Conservation (phyloP, 129 eudicot species). For the Tagetes patula region DNA sequence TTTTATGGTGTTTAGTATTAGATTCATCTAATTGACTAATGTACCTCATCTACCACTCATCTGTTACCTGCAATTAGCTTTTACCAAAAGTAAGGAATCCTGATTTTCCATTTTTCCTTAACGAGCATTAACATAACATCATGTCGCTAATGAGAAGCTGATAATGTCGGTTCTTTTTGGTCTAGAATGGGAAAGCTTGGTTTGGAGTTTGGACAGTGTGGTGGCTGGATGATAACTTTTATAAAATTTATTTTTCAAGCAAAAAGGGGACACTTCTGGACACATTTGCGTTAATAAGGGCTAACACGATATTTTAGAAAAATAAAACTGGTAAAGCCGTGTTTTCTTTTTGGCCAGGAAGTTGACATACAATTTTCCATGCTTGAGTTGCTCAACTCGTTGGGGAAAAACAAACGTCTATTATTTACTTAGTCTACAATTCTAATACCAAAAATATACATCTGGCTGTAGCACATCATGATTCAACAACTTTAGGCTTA, state of each 20-base stretch:
- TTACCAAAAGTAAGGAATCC: background rate
- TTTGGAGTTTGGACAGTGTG: background rate
- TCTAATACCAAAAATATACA: background rate
- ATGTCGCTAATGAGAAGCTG: background rate
- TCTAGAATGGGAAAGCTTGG: background rate
- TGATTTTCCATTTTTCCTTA: background rate
- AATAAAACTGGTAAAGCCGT: background rate
- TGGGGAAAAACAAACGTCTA: background rate
- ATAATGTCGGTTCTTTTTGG: background rate
- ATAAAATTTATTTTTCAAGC: background rate
- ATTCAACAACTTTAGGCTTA: background rate
- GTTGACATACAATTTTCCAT: background rate
- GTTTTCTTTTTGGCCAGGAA: background rate
- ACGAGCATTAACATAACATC: conserved; percentile 4
- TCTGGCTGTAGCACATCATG: background rate
- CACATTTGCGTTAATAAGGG: background rate
- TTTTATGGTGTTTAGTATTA: background rate
- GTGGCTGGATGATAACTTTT: background rate
- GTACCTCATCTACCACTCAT: background rate
- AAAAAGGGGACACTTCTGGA: background rate
- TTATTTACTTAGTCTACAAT: background rate
- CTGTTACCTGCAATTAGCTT: conserved; percentile 1
- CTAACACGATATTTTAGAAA: background rate
- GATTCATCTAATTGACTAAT: background rate
- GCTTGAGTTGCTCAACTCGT: background rate